Base-by-base conservation (phyloP, 495 filamentous ascomycete species). In the Neurospora terricola region DNA sequence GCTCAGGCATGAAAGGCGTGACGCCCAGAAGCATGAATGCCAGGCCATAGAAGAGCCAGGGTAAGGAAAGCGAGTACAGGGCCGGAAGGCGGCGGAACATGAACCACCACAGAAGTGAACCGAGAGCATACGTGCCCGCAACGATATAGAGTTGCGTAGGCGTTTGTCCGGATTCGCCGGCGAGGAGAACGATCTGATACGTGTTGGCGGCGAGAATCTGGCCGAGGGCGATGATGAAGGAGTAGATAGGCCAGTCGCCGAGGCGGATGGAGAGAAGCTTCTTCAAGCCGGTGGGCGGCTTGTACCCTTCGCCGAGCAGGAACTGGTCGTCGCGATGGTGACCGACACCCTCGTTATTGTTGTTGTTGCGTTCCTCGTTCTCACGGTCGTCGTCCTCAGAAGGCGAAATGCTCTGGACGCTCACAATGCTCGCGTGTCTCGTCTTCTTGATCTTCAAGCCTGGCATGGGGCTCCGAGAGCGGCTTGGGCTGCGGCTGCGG, bases 211-310 rank as follows among this genome's bases (percentile, higher is more conserved):
- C 87, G 39, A 91, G 83, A 70, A 91, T 90, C 78, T 91, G 90
- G 2, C 90, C 90, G 78, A 92, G 83, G 38, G 90, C 90, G 14
- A 92, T 82, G 66, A 93, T 84, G 71, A 93, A 83, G 5, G 90
- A 87, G 80, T 93, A 93, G 5, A 93, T 75, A 0, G 91, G 91
- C 91, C 91, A 93, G 76, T 91, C 88, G 38, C 83, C 87, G 68
- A 77, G 14, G 36, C 77, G 76, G 39, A 78, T 71, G 5, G 76
- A 78, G n/a, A 78, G 73, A 0, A 78, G 68, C 73, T 88, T 88
- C 73, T 84, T 87, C 11, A 92, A 75, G 2, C 91, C 90, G 5
- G 83, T 88, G 4, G 91, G 91, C 30, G 90, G 88, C 71, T 87
- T 82, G 78, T 92, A 92, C 73, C 90, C 85, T 23, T 81, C 81